Evolutionary conservation across 768 basidiomycete genomes (phyloP), one percentile per base, ranked within the genome.

Genomic region (Coprinellus micaceus): DNA sequence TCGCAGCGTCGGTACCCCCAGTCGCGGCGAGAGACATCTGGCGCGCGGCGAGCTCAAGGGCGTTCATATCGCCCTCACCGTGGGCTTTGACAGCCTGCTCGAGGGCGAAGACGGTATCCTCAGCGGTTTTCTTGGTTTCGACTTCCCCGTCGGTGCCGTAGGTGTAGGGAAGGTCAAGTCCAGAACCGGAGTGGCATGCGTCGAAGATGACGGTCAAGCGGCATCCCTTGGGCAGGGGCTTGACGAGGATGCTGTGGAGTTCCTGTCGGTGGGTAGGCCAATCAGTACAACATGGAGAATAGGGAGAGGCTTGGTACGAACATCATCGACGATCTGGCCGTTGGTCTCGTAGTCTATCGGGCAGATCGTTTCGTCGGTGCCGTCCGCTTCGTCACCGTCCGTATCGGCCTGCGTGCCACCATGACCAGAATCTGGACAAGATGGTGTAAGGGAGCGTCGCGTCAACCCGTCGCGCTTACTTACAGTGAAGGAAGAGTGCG

Each of bases 111-210:
- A 19, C 19, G 39, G 17, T 47, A 65, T 91, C 83, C 0, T 93
- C 94, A 6, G 94, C 94, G 66, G 91, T 93, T 7, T 85, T 80
- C 12, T 85, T 84, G 17, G 92, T 93, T 69, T 98, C 96, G 67
- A 98, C 74, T 66, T 91, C 94, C 44, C 95, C 95, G 73, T 98
- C 93, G 6, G 93, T 95, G 25, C 93, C 92, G 72, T 98, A 98
- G 33, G 82, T 77, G 69, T 86, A 89, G 2, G 85, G 85, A 24
- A 89, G 75, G 67, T 89, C 94, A 17, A 96, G 78, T 2, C 85
- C 88, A 5, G 93, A 88, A 5, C 90, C 93, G 17, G 91, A 94
- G 69, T 95, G 93, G 65, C 91, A 94, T 15, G 84, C 56, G 63
- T 89, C 87, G 57, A 86, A 88, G 54, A 89, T 86, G 17, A 85